A percentile compares a stretch with the other conserved stretches of the same genome.
Evolutionary conservation across 768 basidiomycete species (phyloP).

Genomic region (Leccinum obscurum): DNA sequence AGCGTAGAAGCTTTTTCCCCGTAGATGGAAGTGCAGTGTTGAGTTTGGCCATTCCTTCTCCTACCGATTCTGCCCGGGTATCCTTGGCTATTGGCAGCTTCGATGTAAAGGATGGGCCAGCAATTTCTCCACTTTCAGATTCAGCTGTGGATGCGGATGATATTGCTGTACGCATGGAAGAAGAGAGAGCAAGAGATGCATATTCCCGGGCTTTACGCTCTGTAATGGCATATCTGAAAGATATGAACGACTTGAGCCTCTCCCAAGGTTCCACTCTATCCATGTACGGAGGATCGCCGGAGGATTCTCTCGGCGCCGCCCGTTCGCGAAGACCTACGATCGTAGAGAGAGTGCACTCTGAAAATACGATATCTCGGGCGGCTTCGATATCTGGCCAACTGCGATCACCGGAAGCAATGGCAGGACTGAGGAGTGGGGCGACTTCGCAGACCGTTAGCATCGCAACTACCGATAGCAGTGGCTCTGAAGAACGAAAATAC

Average conservation of each 20-base stretch:
- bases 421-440: constrained; percentile 57
- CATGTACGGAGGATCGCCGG: constrained; percentile 54
- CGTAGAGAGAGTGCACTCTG: constrained; percentile 44
- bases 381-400: constrained; percentile 56
- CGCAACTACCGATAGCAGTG: constrained; percentile 68
- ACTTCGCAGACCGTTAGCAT: constrained; percentile 71
- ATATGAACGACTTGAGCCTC: constrained; percentile 88
- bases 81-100: constrained; percentile 42
- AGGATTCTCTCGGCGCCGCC: constrained; percentile 37
- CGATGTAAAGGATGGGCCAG: constrained; percentile 35
- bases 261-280: constrained; percentile 58
- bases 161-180: constrained; percentile 55
- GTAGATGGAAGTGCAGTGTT: constrained; percentile 66
- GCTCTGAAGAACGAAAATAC: constrained; percentile 82
- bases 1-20: constrained; percentile 87
- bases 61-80: constrained; percentile 59
- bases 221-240: constrained; percentile 93
- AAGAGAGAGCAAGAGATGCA: constrained; percentile 68
- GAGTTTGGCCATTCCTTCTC: constrained; percentile 62
- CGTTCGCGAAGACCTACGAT: constrained; percentile 71
- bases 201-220: constrained; percentile 82
- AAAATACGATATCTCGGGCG: constrained; percentile 55
- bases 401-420: constrained; percentile 64
- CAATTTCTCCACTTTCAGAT: constrained; percentile 39
- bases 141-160: constrained; percentile 47